phyloP scores from a whole-genome alignment of 2,329 filamentous ascomycete genomes.

The Colletotrichum viniferum region DNA sequence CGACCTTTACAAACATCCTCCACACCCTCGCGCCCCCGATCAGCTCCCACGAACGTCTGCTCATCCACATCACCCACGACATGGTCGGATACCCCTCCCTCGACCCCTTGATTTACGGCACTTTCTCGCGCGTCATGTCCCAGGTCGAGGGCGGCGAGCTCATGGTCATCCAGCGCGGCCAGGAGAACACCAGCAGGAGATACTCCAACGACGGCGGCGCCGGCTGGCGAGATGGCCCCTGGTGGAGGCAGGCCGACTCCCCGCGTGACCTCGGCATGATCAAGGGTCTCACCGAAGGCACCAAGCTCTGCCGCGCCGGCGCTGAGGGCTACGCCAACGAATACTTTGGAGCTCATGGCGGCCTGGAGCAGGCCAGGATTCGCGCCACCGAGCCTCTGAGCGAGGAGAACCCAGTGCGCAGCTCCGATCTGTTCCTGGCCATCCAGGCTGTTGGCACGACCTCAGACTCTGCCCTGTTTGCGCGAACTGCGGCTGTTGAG shows the following conservation, averaged over 20 bases:
- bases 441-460: slow-evolving; percentile 82
- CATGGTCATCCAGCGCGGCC: slow-evolving; percentile 90
- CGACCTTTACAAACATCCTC: slow-evolving; percentile 92
- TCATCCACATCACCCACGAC: slow-evolving; percentile 97
- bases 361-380: slow-evolving; percentile 79
- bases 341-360: slow-evolving; percentile 80
- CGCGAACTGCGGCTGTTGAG: slow-evolving; percentile 55
- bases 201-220: slow-evolving; percentile 62
- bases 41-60: slow-evolving; percentile 92
- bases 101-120: slow-evolving; percentile 88
- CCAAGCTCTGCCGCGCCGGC: slow-evolving; percentile 86
- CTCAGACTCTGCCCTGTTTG: slow-evolving; percentile 70
- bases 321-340: slow-evolving; percentile 88
- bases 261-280: slow-evolving; percentile 81
- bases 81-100: slow-evolving; percentile 92
- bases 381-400: slow-evolving; percentile 79
- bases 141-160: slow-evolving; percentile 97
- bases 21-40: slow-evolving; percentile 96
- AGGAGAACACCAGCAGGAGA: slow-evolving; percentile 77
- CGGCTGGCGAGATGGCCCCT: slow-evolving; percentile 93
- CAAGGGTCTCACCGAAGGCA: slow-evolving; percentile 82
- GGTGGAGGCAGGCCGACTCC: slow-evolving; percentile 80
- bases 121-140: slow-evolving; percentile 96
- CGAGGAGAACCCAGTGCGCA: slow-evolving; percentile 87
- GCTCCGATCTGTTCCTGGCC: slow-evolving; percentile 93